Evolutionary conservation across 768 basidiomycete species (phyloP), one percentile per base, ranked within the genome.

Genomic region (Collybia mongolica): DNA sequence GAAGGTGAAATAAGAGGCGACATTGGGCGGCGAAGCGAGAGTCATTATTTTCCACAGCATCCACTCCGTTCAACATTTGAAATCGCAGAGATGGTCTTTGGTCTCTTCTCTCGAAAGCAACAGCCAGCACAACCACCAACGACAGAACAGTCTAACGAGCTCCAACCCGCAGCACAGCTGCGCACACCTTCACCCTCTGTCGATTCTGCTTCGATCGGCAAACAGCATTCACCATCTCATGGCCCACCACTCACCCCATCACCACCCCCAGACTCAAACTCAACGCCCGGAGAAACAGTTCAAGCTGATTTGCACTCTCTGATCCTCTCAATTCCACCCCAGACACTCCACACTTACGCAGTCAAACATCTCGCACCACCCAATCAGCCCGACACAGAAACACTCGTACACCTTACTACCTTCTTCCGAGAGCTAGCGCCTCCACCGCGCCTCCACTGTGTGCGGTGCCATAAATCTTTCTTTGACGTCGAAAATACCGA

Each of bases 401-500:
- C 72, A 0, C 70, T 87, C 5, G 57, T 73, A 12, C 65, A 74
- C 15, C 70, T 90, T 5, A 69, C 77, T 2, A 39, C 69, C 0
- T 90, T 90, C 65, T 89, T 89, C 62, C 64, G 77, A 5, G 60
- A 73, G 2, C 81, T 91, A 40, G 68, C 72, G 0, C 86, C 85
- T 0, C 89, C 89, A 1, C 86, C 86, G 2, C 68, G 71, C 36
- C 71, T 88, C 8, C 89, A 92, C 55, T 92, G 90, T 53, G 76
- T 83, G 18, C 80, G 89, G 2, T 91, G 90, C 62, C 89, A 92
- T 64, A 77, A 80, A 44, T 71, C 67, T 46, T 92, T 75, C 56
- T 83, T 80, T 54, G 87, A 86, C 0, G 70, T 90, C 14, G 88
- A 90, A 57, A 92, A 91, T 61, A 71, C 68, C n/a, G 87, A 88